Percentiles rank a stretch among this genome's conserved stretches.
These are phyloP conservation scores for Rubroboletus pulcherrimus DNA, from an alignment of 768 basidiomycete genomes.

Conservation along the genomic window DNA sequence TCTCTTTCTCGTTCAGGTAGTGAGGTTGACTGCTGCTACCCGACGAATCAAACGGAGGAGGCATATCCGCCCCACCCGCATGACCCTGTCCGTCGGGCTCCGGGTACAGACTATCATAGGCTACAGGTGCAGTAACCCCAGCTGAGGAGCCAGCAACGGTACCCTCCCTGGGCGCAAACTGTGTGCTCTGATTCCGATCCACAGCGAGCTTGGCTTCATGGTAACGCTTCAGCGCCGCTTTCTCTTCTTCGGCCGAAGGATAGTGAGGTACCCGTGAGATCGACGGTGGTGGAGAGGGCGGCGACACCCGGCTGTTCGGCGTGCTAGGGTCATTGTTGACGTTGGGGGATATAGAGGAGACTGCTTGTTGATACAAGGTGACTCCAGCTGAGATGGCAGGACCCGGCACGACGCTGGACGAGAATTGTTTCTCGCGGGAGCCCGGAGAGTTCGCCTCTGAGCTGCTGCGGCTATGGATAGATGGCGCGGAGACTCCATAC, in stretches of 20 bases:
- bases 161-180: conserved; percentile 23
- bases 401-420: conserved; percentile 10
- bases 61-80: conserved; percentile 34
- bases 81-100: conserved; percentile 26
- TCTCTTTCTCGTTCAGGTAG: conserved; percentile 63
- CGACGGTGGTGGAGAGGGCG: conserved; percentile 29
- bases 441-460: conserved; percentile 25
- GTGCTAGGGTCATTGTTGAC: conserved; percentile 12
- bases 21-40: conserved; percentile 35
- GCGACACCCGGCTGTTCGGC: conserved; percentile 25
- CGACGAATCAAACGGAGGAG: conserved; percentile 52
- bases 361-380: conserved; percentile 43
- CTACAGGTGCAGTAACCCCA: conserved; percentile 41
- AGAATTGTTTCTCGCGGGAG: conserved; percentile 12
- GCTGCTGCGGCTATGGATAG: conserved; percentile 25
- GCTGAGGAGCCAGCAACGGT: conserved; percentile 15
- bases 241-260: conserved; percentile 68
- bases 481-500: conserved; percentile 26
- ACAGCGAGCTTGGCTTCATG: conserved; percentile 72
- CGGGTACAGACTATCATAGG: conserved; percentile 63
- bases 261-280: conserved; percentile 43
- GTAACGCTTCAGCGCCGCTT: conserved; percentile 64
- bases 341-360: conserved; percentile 36
- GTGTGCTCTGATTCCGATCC: conserved; percentile 48
- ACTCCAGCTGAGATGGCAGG: conserved; percentile 39